Conservation (phyloP, 257 asterid species). For the Fraxinus excelsior region DNA sequence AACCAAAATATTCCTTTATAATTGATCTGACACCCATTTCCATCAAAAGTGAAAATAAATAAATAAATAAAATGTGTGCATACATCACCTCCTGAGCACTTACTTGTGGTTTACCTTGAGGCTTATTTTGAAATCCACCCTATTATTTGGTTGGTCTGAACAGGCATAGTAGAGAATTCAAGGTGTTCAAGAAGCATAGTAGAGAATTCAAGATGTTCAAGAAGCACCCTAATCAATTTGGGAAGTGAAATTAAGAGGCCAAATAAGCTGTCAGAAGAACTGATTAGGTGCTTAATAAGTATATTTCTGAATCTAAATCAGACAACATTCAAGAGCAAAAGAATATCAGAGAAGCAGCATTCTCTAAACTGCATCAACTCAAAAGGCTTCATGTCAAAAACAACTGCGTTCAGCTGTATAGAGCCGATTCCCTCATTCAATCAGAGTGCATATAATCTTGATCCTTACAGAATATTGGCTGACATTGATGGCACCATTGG, state of each 20-base stretch:
- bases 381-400: slow-evolving; percentile 64
- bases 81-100: neutral
- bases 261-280: slow-evolving; percentile 73
- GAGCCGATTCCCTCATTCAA: slow-evolving; percentile 45
- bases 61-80: no score
- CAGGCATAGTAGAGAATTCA: slow-evolving; percentile 39
- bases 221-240: slow-evolving; percentile 31
- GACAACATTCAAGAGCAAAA: slow-evolving; percentile 48
- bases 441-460: slow-evolving; percentile 46
- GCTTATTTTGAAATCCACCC: neutral
- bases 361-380: slow-evolving; percentile 58
- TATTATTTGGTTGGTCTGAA: slow-evolving; percentile 28
- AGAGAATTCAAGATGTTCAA: slow-evolving; percentile 49
- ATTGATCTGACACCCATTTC: neutral
- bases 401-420: slow-evolving; percentile 65
- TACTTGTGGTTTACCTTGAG: neutral
- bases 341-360: slow-evolving; percentile 47
- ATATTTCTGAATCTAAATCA: slow-evolving; percentile 67
- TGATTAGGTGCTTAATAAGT: slow-evolving; percentile 65
- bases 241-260: slow-evolving; percentile 53
- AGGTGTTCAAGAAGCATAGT: slow-evolving; percentile 42
- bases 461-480: slow-evolving; percentile 70
- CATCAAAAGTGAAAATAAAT: no score
- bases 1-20: neutral
- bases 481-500: slow-evolving; percentile 56